A percentile compares a stretch with the other conserved stretches of the same genome.
These are phyloP conservation scores for Cryptococcus hybrid DNA, from an alignment of 1,284 basidiomycete species.

Conservation along the genomic window DNA sequence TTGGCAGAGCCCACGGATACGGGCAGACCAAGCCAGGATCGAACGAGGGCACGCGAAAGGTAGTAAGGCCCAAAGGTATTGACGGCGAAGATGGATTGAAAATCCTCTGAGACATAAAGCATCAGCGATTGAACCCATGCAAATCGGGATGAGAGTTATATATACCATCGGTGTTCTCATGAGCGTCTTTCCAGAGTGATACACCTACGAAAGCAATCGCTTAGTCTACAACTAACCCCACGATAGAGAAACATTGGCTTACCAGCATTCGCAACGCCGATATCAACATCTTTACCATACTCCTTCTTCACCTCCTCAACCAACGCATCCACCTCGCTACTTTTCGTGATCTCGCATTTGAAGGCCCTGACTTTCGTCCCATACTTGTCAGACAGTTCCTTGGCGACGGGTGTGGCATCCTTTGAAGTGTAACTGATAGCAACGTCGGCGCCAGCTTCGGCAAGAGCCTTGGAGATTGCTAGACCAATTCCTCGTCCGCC, in stretches of 20 bases:
- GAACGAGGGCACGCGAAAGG: conserved; percentile 39
- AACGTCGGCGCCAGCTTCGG: conserved; percentile 44
- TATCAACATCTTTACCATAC: conserved; percentile 39
- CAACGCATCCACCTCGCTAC: conserved; percentile 26
- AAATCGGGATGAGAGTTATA: background rate
- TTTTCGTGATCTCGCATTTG: conserved; percentile 36
- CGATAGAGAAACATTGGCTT: background rate
- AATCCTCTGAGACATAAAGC: conserved; percentile 26
- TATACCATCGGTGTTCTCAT: conserved; percentile 43
- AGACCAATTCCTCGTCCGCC: conserved; percentile 51
- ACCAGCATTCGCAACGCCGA: conserved; percentile 34
- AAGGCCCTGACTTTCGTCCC: conserved; percentile 34
- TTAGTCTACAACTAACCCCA: background rate
- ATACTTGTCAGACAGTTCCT: conserved; percentile 23
- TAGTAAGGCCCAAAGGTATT: conserved; percentile 47
- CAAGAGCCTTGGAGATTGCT: conserved; percentile 54
- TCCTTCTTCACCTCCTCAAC: conserved; percentile 25
- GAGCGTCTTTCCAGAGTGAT: conserved; percentile 39
- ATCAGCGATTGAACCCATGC: conserved; percentile 1
- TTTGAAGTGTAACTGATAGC: conserved; percentile 45
- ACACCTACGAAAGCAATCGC: conserved; percentile 18
- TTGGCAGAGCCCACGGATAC: conserved; percentile 8
- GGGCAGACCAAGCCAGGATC: conserved; percentile 39
- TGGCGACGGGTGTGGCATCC: conserved; percentile 28
- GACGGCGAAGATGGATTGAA: conserved; percentile 35